Percentiles rank a stretch among this genome's conserved stretches.
These are phyloP conservation scores for Exsudoporus floridanus DNA, from an alignment of 1,284 basidiomycete genomes.

Conservation along the genomic window DNA sequence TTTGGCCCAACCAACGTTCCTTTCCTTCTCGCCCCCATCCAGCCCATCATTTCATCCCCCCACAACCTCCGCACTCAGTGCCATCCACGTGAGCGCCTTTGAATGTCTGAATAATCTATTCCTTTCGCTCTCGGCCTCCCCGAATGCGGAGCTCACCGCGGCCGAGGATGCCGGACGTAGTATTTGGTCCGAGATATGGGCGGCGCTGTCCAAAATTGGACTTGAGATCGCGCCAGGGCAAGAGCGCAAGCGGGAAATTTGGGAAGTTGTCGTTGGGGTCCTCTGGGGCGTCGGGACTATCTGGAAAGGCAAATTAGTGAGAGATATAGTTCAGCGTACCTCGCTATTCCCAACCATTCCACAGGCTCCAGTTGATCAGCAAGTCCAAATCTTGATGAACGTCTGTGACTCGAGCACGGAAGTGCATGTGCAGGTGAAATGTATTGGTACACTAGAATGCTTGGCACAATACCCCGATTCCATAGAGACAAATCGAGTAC, in stretches of 20 bases:
- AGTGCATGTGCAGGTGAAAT: constrained; percentile 63
- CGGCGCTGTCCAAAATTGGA: constrained; percentile 56
- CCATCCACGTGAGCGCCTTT: constrained; percentile 80
- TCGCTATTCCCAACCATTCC: constrained; percentile 3
- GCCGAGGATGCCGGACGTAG: constrained; percentile 50
- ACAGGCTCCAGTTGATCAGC: constrained; percentile 55
- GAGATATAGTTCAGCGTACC: constrained; percentile 9
- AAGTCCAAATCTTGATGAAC: constrained; percentile 67
- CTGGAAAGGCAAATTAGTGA: constrained; percentile 64
- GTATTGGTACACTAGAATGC: constrained; percentile 79
- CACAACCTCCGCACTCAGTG: constrained; percentile 77
- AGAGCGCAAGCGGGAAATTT: constrained; percentile 65
- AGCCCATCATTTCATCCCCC: constrained; percentile 75
- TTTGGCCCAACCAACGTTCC: constrained; percentile 67
- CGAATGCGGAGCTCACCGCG: constrained; percentile 39
- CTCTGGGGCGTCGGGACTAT: constrained; percentile 77
- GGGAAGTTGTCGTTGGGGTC: constrained; percentile 71
- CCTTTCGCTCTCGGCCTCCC: constrained; percentile 62
- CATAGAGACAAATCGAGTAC: constrained; percentile 69
- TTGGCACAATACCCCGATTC: constrained; percentile 70
- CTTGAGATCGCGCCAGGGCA: constrained; percentile 58
- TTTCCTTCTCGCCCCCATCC: constrained; percentile 79
- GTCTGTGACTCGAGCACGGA: constrained; percentile 58
- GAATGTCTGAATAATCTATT: constrained; percentile 93
- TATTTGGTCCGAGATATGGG: constrained; percentile 65